Percentiles rank a stretch among this genome's conserved stretches.
Evolutionary conservation across 2,329 filamentous ascomycete species (phyloP).

Genomic region (Bipolaris zeicola): DNA sequence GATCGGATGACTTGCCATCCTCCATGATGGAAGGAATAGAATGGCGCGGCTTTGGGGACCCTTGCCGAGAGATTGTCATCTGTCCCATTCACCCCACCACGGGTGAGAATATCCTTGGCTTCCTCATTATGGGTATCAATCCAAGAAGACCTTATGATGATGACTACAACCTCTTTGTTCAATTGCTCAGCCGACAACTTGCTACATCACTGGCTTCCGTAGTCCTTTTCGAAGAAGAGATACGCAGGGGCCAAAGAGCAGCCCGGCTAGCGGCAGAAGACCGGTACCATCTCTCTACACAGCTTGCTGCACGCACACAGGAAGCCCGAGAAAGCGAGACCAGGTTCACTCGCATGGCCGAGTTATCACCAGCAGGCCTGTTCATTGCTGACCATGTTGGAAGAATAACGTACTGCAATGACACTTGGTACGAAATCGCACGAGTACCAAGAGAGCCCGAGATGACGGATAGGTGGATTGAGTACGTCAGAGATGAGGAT

Average conservation of each 20-base stretch:
- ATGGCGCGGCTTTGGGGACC: slow-evolving; percentile 73
- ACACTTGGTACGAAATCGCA: slow-evolving; percentile 74
- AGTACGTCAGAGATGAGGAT: slow-evolving; percentile 72
- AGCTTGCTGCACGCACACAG: slow-evolving; percentile 67
- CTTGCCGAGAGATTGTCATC: slow-evolving; percentile 72
- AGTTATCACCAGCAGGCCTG: slow-evolving; percentile 82
- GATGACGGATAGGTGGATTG: slow-evolving; percentile 71
- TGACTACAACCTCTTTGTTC: slow-evolving; percentile 79
- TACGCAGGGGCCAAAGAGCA: slow-evolving; percentile 73
- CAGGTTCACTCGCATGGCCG: slow-evolving; percentile 82
- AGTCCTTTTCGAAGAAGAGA: slow-evolving; percentile 82
- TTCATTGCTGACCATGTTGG: slow-evolving; percentile 79
- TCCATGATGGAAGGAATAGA: slow-evolving; percentile 69
- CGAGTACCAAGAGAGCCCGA: slow-evolving; percentile 65
- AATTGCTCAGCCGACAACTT: slow-evolving; percentile 74
- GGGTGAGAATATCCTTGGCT: slow-evolving; percentile 74
- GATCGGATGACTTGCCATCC: slow-evolving; percentile 68
- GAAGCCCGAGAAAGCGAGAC: slow-evolving; percentile 69
- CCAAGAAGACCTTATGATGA: slow-evolving; percentile 78
- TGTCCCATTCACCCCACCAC: slow-evolving; percentile 81
- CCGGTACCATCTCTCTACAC: slow-evolving; percentile 75
- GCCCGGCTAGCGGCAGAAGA: slow-evolving; percentile 77
- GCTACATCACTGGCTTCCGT: slow-evolving; percentile 82
- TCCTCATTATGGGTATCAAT: slow-evolving; percentile 79
- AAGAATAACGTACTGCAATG: slow-evolving; percentile 78